Conservation (phyloP, 352 stramenopile genomes). For the Phytopythium cucurbitacearum region DNA sequence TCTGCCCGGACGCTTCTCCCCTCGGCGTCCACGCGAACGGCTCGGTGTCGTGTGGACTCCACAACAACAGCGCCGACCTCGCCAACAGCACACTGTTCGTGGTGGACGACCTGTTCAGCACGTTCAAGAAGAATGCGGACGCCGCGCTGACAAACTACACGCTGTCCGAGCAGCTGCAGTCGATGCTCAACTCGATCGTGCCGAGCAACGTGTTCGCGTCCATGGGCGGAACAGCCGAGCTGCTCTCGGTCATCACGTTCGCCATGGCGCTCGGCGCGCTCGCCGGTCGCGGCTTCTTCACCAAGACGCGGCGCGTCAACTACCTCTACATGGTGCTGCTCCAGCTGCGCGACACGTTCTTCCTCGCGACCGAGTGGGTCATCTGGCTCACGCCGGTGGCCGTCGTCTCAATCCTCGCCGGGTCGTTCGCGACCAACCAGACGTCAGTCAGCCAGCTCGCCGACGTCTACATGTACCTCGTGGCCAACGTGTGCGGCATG, state of each 20-base stretch:
- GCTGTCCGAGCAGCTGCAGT: slow-evolving; percentile 55
- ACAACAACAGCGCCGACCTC: slow-evolving; percentile 1
- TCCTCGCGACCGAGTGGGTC: slow-evolving; percentile 63
- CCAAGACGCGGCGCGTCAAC: slow-evolving; percentile 50
- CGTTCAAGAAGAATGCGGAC: slow-evolving; percentile 41
- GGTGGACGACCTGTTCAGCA: slow-evolving; percentile 41
- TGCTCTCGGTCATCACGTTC: slow-evolving; percentile 67
- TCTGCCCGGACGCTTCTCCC: slow-evolving; percentile 37
- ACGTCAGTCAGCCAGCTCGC: slow-evolving; percentile 25
- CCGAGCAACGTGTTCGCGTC: slow-evolving; percentile 60
- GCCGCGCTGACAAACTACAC: slow-evolving; percentile 34
- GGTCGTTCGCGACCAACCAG: slow-evolving; percentile 54
- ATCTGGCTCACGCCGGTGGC: slow-evolving; percentile 63
- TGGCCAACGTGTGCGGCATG: slow-evolving; percentile 30
- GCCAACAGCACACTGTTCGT: slow-evolving; percentile 26
- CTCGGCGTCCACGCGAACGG: slow-evolving; percentile 23
- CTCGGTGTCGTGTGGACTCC: slow-evolving; percentile 23
- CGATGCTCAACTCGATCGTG: slow-evolving; percentile 54
- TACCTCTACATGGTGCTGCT: slow-evolving; percentile 65
- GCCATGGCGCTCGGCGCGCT: slow-evolving; percentile 61
- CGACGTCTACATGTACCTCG: slow-evolving; percentile 51
- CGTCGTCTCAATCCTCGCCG: slow-evolving; percentile 61
- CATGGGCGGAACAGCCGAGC: slow-evolving; percentile 32
- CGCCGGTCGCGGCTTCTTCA: slow-evolving; percentile 53
- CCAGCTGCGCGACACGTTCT: slow-evolving; percentile 70